phyloP scores from a whole-genome alignment of 768 basidiomycete genomes.

The Mycena metata region DNA sequence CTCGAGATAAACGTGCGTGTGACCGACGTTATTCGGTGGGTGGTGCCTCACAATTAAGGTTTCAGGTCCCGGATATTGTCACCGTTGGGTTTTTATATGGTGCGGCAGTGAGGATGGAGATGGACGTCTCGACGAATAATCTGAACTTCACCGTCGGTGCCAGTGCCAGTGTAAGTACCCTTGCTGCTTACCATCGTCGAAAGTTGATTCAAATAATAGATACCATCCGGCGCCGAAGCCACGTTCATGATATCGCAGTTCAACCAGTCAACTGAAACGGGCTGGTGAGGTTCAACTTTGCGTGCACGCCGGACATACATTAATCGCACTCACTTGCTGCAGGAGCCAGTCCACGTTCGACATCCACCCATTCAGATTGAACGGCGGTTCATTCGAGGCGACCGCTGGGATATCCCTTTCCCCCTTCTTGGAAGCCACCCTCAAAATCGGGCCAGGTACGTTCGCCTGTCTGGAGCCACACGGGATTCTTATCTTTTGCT shows the following conservation, averaged over 20 bases:
- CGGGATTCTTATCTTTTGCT: not conserved
- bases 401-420: constrained; percentile 22
- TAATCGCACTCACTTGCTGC: not conserved
- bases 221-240: constrained; percentile 18
- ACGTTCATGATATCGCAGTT: constrained; percentile 12
- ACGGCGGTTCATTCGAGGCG: constrained; percentile 19
- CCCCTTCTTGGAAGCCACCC: constrained; percentile 21
- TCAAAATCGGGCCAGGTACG: not conserved
- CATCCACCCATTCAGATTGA: constrained; percentile 32
- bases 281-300: constrained; percentile 25
- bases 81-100: constrained; percentile 31
- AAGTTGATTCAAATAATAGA: no score
- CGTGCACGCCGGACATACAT: no score
- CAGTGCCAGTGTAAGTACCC: constrained; percentile 14
- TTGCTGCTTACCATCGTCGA: no score
- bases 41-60: not conserved
- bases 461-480: no score
- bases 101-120: constrained; percentile 2
- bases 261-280: constrained; percentile 21
- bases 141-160: constrained; percentile 34
- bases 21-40: not conserved
- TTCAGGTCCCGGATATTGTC: constrained; percentile 9
- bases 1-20: constrained; percentile 14
- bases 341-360: constrained; percentile 25
- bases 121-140: not conserved